Evolutionary conservation across 1,284 basidiomycete genomes (phyloP), one percentile per base, ranked within the genome.

Genomic region (Apiotrichum veenhuisii): DNA sequence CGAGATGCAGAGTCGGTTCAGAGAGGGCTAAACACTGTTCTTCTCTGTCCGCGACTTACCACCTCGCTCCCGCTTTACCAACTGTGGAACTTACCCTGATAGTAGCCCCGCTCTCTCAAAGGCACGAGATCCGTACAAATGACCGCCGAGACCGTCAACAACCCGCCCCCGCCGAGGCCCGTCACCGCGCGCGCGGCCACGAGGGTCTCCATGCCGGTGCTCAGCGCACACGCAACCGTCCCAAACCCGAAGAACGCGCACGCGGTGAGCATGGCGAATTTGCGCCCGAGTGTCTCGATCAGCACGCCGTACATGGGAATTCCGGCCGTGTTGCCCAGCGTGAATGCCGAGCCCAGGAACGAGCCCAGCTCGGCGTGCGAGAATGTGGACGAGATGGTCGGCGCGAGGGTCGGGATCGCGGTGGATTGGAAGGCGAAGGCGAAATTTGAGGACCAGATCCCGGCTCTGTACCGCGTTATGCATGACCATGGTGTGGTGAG

Each of bases 291-390:
- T 1, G 66, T 65, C 55, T 76, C 76, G 58, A 76, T 72, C n/a
- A 77, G 61, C 11, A 76, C 73, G 17, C 76, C 76, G 56, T 75
- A 77, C 0, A 77, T 57, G 0, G 76, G 76, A n/a, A 76, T 77
- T 20, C 71, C 71, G 27, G 70, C 74, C 8, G 74, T 75, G 55
- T 69, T 74, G 34, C 68, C 65, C 23, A 77, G 52, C 0, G 69
- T 66, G 49, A 75, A 76, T 15, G 71, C 65, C n/a, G 68, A 71
- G 37, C 74, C 74, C 20, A 77, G 61, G 57, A 74, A 77, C 2
- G 70, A 64, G 3, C 70, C 67, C 20, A 77, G 60, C 54, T 77
- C 76, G 38, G 74, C 71, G 64, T 73, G 76, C 3, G 69, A 50
- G 57, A 76, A 76, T 52, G 42, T 40, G 15, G 58, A 56, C 2